Conservation (phyloP, 768 basidiomycete species). For the Phlegmacium glaucopus region DNA sequence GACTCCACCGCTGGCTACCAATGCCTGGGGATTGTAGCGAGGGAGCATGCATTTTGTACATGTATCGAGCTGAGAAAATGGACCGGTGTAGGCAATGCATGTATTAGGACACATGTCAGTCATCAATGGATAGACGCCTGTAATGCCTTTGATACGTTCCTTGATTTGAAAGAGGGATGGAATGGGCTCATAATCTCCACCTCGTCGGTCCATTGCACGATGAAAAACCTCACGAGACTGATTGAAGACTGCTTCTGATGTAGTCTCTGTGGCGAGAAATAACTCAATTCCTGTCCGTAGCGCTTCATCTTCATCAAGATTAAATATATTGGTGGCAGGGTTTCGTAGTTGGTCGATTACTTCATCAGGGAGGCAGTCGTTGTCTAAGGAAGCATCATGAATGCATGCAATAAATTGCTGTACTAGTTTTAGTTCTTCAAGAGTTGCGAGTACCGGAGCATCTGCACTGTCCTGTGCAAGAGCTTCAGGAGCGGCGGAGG, state of each 20-base stretch:
- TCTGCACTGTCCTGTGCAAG: no score
- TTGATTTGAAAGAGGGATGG: constrained; percentile 7
- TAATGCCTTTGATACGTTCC: constrained; percentile 8
- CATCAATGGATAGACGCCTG: constrained; percentile 10
- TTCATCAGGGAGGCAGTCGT: constrained; percentile 15
- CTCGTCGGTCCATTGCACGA: neutral
- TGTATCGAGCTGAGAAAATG: constrained; percentile 2
- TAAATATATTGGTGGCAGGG: neutral
- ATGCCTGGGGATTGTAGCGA: constrained; percentile 3
- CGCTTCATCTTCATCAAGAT: neutral
- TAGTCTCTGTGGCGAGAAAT: constrained; percentile 1
- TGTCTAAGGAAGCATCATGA: constrained; percentile 22
- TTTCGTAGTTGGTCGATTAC: constrained; percentile 10
- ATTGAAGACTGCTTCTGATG: constrained; percentile 7
- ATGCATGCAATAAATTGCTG: constrained; percentile 21
- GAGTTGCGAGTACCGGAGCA: no score
- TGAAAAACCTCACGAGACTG: constrained; percentile 1
- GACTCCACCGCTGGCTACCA: neutral
- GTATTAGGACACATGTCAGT: constrained; percentile 14
- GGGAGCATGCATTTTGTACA: constrained; percentile 10
- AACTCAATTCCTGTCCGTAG: constrained; percentile 2
- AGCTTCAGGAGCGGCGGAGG: neutral
- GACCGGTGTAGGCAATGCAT: constrained; percentile 17
- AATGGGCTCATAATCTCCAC: neutral
- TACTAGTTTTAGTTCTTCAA: constrained; percentile 5